Evolutionary conservation across 345 rosid species (phyloP).

Genomic region (Citrus inodora): DNA sequence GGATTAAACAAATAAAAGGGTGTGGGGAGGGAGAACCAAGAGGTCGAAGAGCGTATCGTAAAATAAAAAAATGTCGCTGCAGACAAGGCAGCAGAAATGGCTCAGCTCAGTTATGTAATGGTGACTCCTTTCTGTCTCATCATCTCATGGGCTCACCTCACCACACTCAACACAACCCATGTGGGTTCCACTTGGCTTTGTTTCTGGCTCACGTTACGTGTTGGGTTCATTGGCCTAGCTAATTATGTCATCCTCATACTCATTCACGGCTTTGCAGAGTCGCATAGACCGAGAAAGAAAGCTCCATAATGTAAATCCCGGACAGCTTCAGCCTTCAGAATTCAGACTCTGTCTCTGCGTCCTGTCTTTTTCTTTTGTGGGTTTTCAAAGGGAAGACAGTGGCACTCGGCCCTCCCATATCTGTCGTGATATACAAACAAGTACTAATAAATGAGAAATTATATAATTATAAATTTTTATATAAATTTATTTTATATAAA

Average conservation of each 20-base stretch:
- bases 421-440: too few species aligned
- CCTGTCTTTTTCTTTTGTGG: too few species aligned
- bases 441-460: too few species aligned
- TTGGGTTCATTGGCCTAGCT: background rate
- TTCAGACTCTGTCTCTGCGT: too few species aligned
- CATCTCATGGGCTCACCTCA: background rate
- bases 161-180: background rate
- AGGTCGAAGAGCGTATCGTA: background rate
- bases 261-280: background rate
- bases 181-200: conserved; percentile 1
- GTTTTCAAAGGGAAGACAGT: too few species aligned
- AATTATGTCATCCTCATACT: background rate
- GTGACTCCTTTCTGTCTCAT: background rate
- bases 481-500: too few species aligned
- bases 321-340: background rate
- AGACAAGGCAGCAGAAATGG: background rate
- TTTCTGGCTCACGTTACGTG: background rate
- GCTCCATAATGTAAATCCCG: background rate
- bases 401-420: too few species aligned
- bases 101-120: background rate
- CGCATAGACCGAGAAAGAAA: background rate
- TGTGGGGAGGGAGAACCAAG: background rate
- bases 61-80: background rate
- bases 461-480: too few species aligned
- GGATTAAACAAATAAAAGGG: background rate